Evolutionary conservation across 2,329 filamentous ascomycete species (phyloP).

Genomic region (Colletotrichum cereale): DNA sequence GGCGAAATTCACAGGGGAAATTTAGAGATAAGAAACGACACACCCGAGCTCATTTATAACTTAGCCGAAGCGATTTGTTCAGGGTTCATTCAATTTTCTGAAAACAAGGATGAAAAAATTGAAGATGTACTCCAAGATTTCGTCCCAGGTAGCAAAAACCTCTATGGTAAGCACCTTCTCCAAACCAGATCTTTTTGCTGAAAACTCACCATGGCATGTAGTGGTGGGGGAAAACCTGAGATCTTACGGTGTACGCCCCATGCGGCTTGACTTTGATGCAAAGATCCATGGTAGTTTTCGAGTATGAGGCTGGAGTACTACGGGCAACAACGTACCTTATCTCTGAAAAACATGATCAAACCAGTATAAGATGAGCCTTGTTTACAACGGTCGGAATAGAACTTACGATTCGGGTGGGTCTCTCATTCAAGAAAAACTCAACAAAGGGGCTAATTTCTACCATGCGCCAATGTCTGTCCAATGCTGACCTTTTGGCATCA

Average conservation of each 20-base stretch:
- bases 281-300: neutral
- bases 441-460: neutral
- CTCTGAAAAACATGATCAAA: neutral
- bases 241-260: neutral
- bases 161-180: neutral
- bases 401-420: neutral
- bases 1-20: too few species aligned
- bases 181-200: neutral
- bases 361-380: neutral
- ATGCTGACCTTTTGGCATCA: neutral
- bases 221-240: neutral
- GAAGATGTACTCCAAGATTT: neutral
- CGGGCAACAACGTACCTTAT: neutral
- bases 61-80: neutral
- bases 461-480: neutral
- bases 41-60: neutral
- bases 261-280: constrained; percentile 1
- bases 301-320: neutral
- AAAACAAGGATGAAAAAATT: neutral
- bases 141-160: neutral
- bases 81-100: neutral
- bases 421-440: neutral
- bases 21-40: neutral
- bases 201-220: neutral
- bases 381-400: neutral